Conservation (phyloP, 2,329 filamentous ascomycete genomes). For the Penicillium decumbens region DNA sequence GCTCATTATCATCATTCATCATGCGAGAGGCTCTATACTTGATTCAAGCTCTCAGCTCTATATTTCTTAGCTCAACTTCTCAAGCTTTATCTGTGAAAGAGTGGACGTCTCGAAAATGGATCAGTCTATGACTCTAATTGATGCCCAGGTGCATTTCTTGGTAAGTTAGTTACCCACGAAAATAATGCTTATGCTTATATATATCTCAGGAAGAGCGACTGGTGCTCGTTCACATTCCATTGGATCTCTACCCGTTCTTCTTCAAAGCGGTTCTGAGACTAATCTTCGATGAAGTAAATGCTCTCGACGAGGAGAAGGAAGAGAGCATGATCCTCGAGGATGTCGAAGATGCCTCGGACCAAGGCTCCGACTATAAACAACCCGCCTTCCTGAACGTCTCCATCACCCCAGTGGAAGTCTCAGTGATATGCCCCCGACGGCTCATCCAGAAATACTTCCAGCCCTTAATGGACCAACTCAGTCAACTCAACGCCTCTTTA, state of each 20-base stretch:
- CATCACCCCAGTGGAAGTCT: slow-evolving; percentile 87
- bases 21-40: background rate
- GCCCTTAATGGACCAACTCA: slow-evolving; percentile 63
- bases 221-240: slow-evolving; percentile 83
- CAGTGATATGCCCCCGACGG: slow-evolving; percentile 75
- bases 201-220: slow-evolving; percentile 69
- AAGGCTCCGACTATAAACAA: slow-evolving; percentile 44
- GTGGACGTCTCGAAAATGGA: slow-evolving; percentile 11
- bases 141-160: slow-evolving; percentile 24
- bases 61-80: background rate
- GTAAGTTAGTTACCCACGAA: slow-evolving; percentile 10
- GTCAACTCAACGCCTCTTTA: slow-evolving; percentile 36
- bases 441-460: slow-evolving; percentile 71
- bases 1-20: background rate
- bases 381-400: slow-evolving; percentile 91
- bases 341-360: slow-evolving; percentile 26
- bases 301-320: slow-evolving; percentile 37
- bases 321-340: slow-evolving; percentile 42
- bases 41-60: background rate
- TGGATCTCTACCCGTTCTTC: slow-evolving; percentile 70
- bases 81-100: background rate
- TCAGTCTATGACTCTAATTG: slow-evolving; percentile 20
- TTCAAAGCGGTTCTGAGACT: slow-evolving; percentile 83
- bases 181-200: slow-evolving; percentile 1
- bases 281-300: slow-evolving; percentile 59